A percentile compares a stretch with the other conserved stretches of the same genome.
Conservation (phyloP, 2,329 filamentous ascomycete species). For the Colletotrichum cordylinicola region DNA sequence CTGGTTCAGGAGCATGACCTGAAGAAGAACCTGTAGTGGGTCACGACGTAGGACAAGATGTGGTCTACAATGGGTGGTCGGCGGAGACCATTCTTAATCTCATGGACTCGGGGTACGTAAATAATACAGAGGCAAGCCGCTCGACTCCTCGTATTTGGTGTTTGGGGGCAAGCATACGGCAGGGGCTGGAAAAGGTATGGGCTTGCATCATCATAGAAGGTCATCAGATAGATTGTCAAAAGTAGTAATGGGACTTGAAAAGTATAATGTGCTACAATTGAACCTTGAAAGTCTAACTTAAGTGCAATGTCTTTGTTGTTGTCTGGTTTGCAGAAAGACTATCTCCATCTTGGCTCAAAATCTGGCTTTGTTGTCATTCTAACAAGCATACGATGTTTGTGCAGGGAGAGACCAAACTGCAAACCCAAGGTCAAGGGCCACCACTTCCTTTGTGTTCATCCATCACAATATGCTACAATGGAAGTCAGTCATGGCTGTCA, state of each 20-base stretch:
- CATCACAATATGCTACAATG: neutral
- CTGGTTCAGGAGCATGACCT: conserved; percentile 58
- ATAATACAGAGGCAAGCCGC: neutral
- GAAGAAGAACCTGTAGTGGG: conserved; percentile 63
- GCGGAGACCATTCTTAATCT: neutral
- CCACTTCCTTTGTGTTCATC: neutral
- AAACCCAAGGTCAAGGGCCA: neutral
- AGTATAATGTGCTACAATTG: neutral
- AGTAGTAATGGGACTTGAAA: neutral
- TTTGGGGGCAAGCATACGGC: neutral
- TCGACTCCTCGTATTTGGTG: neutral
- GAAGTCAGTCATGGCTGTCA: rapidly evolving
- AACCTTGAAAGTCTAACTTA: rapidly evolving
- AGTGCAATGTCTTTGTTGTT: neutral
- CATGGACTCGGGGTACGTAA: neutral
- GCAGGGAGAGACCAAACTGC: neutral
- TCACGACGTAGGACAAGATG: neutral
- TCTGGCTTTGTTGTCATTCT: neutral
- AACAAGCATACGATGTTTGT: rapidly evolving
- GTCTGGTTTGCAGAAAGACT: rapidly evolving
- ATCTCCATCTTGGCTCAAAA: rapidly evolving
- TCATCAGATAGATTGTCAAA: neutral
- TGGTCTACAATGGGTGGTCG: neutral
- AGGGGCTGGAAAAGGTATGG: neutral
- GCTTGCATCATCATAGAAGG: neutral